phyloP scores from a whole-genome alignment of 2,329 filamentous ascomycete genomes.

The Fusarium brachygibbosum region DNA sequence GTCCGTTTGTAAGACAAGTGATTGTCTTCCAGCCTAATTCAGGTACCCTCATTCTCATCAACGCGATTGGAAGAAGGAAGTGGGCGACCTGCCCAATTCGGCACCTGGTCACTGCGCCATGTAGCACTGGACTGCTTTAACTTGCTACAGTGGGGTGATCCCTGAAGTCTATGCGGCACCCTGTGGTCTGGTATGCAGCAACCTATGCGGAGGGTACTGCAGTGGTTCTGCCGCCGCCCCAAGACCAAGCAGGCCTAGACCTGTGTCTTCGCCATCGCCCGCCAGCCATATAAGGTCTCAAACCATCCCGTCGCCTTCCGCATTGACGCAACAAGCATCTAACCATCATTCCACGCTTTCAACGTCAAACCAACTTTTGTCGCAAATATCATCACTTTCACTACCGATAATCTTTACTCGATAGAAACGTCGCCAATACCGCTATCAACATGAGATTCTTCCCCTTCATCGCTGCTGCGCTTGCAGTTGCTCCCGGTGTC shows the following conservation, averaged over 20 bases:
- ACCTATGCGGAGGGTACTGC: too few species aligned
- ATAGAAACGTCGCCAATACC: conserved; percentile 7
- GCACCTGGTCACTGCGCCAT: conserved; percentile 17
- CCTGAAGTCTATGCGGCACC: conserved; percentile 13
- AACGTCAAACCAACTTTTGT: conserved; percentile 8
- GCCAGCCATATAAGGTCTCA: conserved; percentile 36
- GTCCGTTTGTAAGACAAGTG: conserved; percentile 22
- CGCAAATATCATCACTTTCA: conserved; percentile 6
- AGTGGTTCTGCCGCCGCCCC: conserved; percentile 13
- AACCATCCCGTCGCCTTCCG: conserved; percentile 17
- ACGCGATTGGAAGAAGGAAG: conserved; percentile 28
- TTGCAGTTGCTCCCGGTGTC: conserved; percentile 70
- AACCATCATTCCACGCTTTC: conserved; percentile 11
- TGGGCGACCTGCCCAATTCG: conserved; percentile 35
- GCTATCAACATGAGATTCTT: conserved; percentile 72
- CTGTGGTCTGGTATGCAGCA: conserved; percentile 25
- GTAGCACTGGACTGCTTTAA: conserved; percentile 29
- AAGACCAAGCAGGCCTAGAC: conserved; percentile 14
- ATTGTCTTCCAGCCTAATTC: conserved; percentile 5
- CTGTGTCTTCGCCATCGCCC: conserved; percentile 21
- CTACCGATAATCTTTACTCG: not conserved
- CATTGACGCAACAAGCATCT: conserved; percentile 30
- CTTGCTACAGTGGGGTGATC: conserved; percentile 36
- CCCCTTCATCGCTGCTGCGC: conserved; percentile 65
- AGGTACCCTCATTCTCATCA: conserved; percentile 28